Conservation (phyloP, 345 rosid genomes). For the Melastoma malabathricum region DNA sequence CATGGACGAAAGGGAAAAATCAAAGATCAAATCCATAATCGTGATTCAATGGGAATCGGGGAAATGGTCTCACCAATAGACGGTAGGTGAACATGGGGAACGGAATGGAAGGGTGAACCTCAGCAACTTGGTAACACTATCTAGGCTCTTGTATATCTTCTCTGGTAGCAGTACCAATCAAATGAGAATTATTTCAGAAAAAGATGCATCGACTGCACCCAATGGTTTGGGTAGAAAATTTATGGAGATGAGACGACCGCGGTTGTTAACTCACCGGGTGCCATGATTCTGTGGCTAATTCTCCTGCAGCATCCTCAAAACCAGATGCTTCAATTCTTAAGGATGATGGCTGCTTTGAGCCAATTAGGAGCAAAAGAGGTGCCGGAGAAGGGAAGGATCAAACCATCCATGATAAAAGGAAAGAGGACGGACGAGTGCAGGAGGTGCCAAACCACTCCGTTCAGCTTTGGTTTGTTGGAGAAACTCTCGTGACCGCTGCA, state of each 20-base stretch:
- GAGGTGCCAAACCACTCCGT: conserved; percentile 69
- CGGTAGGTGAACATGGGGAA: conserved; percentile 76
- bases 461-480: conserved; percentile 52
- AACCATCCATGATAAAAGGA: conserved; percentile 95
- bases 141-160: conserved; percentile 51
- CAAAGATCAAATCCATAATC: no score
- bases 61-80: conserved; percentile 50
- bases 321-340: no score
- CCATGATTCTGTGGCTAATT: conserved; percentile 97
- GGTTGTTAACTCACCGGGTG: conserved; percentile 41
- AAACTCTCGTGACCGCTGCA: conserved; percentile 95
- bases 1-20: background rate
- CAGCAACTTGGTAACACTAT: conserved; percentile 26
- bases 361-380: background rate
- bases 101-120: conserved; percentile 79
- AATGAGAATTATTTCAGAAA: background rate
- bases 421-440: conserved; percentile 84
- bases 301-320: conserved; percentile 32
- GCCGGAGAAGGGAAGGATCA: conserved; percentile 6
- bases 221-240: background rate
- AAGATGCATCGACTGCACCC: background rate
- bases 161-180: conserved; percentile 48
- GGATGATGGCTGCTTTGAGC: no score
- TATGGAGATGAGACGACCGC: background rate
- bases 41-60: background rate